Percentiles rank a stretch among this genome's conserved stretches.
Evolutionary conservation across 352 stramenopile genomes (phyloP).

Genomic region (Aphanomyces cochlioides): DNA sequence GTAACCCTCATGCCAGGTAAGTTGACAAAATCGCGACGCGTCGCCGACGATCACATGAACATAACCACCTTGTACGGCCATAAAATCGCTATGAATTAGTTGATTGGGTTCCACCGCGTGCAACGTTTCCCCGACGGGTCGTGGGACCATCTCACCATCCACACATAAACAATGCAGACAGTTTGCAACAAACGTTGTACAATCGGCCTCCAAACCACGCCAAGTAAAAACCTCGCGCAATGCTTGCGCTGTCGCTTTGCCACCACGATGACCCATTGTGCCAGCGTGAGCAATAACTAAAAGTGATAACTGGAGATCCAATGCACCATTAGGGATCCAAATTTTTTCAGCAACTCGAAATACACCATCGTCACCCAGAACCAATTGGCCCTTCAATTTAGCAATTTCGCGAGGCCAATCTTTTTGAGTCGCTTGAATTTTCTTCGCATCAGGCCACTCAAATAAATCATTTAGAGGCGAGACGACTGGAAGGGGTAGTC

Average conservation of each 20-base stretch:
- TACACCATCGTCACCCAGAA: too few species aligned
- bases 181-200: not conserved
- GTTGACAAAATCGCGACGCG: too few species aligned
- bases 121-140: slow-evolving; percentile 33
- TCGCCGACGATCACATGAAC: too few species aligned
- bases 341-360: too few species aligned
- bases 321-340: too few species aligned
- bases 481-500: not conserved
- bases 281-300: too few species aligned
- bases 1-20: too few species aligned
- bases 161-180: slow-evolving; percentile 26
- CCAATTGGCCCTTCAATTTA: slow-evolving; percentile 28
- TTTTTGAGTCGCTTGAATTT: not conserved
- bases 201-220: slow-evolving; percentile 8
- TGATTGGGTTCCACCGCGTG: slow-evolving; percentile 42
- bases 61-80: too few species aligned
- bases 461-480: not conserved
- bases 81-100: slow-evolving; percentile 41
- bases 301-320: too few species aligned
- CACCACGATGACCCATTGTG: slow-evolving; percentile 32
- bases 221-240: slow-evolving; percentile 30
- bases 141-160: slow-evolving; percentile 19
- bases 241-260: slow-evolving; percentile 23
- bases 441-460: not conserved
- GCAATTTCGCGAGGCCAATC: not conserved